Percentiles rank a stretch among this genome's conserved stretches.
These are phyloP conservation scores for Tetrapisispora pingtungensis DNA, from an alignment of 805 yeast species.

Conservation along the genomic window DNA sequence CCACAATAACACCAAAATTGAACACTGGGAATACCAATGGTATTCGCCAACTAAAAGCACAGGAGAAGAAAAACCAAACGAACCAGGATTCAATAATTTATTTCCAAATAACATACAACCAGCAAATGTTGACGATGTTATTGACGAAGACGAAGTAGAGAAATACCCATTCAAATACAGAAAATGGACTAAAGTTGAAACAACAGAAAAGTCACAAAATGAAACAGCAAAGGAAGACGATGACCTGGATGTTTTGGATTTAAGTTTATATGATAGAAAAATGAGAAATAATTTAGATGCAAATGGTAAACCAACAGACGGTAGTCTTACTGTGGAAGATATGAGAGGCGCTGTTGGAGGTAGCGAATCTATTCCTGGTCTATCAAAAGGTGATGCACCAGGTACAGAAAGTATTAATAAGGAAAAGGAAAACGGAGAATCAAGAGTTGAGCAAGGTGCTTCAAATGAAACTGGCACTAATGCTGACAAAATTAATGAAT, in stretches of 20 bases:
- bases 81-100: not conserved
- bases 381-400: slow-evolving; percentile 9
- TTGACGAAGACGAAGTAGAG: slow-evolving; percentile 4
- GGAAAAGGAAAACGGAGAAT: not conserved
- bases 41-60: slow-evolving; percentile 15
- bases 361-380: slow-evolving; percentile 38
- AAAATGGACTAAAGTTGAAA: slow-evolving; percentile 15
- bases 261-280: slow-evolving; percentile 3
- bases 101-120: slow-evolving; percentile 2
- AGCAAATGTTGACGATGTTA: slow-evolving; percentile 1
- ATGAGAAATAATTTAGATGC: not conserved
- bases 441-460: not conserved
- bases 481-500: not conserved
- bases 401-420: not conserved
- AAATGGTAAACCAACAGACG: not conserved
- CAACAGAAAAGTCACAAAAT: not conserved
- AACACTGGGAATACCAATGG: slow-evolving; percentile 29
- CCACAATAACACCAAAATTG: slow-evolving; percentile 6
- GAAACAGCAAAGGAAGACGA: slow-evolving; percentile 1
- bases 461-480: not conserved
- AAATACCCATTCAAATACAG: slow-evolving; percentile 17
- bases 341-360: slow-evolving; percentile 47
- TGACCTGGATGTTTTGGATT: slow-evolving; percentile 6
- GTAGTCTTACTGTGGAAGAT: slow-evolving; percentile 20
- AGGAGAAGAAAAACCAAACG: not conserved